A percentile compares a stretch with the other conserved stretches of the same genome.
Evolutionary conservation across 306 rosid genomes (phyloP).

Genomic region (Datisca glomerata): DNA sequence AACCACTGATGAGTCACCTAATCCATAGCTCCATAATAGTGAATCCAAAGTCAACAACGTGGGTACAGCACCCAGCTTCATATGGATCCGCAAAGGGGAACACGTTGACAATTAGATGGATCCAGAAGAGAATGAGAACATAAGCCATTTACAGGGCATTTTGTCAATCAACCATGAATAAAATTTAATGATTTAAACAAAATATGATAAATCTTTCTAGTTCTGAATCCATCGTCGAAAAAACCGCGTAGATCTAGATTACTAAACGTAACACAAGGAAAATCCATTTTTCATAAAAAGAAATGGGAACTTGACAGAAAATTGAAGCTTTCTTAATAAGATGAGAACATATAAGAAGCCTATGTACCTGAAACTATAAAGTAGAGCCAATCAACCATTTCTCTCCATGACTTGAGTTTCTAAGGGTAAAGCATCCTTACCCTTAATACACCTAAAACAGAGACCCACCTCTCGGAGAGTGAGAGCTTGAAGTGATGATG

Average conservation of each 20-base stretch:
- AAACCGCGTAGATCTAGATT: neutral
- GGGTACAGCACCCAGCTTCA: too few species aligned
- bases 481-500: too few species aligned
- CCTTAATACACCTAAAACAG: too few species aligned
- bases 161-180: neutral
- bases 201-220: neutral
- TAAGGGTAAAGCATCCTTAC: too few species aligned
- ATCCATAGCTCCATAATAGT: neutral
- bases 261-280: neutral
- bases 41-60: too few species aligned
- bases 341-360: too few species aligned
- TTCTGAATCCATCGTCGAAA: neutral
- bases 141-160: neutral
- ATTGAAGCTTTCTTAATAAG: neutral
- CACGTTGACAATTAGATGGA: neutral
- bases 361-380: constrained; percentile 48
- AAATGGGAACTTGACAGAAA: neutral
- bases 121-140: neutral
- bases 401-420: constrained; percentile 66
- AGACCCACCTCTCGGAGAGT: too few species aligned
- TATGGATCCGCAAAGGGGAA: too few species aligned
- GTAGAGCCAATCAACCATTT: constrained; percentile 65
- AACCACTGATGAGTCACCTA: neutral
- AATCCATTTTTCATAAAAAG: too few species aligned
- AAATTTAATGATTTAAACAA: neutral